Evolutionary conservation across 495 filamentous ascomycete genomes (phyloP), one percentile per base, ranked within the genome.

Genomic region (Aspergillus sclerotioniger): DNA sequence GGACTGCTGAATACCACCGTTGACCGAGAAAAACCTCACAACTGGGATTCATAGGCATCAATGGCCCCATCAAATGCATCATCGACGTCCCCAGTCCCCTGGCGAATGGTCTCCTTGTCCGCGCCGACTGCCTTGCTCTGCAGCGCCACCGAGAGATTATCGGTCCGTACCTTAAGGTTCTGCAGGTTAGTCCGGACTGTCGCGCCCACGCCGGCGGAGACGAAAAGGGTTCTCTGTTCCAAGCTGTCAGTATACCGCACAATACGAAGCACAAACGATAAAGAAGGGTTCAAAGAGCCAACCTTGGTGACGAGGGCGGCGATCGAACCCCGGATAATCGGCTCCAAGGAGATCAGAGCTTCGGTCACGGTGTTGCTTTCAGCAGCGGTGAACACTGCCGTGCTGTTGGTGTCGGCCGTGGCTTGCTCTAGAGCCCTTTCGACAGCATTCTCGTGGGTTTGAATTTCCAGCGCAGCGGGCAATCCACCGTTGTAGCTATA

Each of bases 341-440:
- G 53, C 43, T 55, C 32, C 29, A 55, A 37, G 1, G 31, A 15
- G 7, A 20, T 17, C 39, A 55, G 43, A 12, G 53, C 43, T 16
- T 55, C 41, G 7, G 53, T 55, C 43, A 55, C 53, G 7, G 25
- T 46, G 29, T n/a, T 48, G 29, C 53, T 55, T n/a, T 55, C 53
- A 13, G 5, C 43, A 17, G 3, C 16, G 1, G 25, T 55, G 44
- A 55, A 55, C 1, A 32, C 41, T 0, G 41, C 44, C 8, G 53
- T 33, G 17, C 12, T 29, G 8, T 47, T 55, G 28, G 31, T 35
- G 45, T 55, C 53, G 8, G 25, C 35, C 4, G 44, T 15, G 13
- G 53, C 28, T 29, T 55, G 53, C n/a, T 55, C 44, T 0, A 55
- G 9, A 1, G 28, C 28, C 28, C 16, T 29, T 19, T 55, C 53